Conservation (phyloP, 495 filamentous ascomycete species). For the Xylaria bambusicola region DNA sequence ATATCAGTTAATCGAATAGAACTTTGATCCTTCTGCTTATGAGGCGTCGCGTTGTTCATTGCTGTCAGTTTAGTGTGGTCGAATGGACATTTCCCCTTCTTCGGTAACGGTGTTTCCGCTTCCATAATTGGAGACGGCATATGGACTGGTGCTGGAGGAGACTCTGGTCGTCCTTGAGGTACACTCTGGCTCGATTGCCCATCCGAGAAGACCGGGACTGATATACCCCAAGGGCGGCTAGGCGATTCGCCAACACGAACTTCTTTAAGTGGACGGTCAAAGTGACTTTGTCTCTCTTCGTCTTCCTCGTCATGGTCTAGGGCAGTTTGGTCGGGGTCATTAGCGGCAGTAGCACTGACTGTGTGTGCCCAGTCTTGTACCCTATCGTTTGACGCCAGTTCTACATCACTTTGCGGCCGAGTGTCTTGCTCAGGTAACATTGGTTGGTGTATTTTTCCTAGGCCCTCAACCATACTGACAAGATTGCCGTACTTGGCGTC, state of each 20-base stretch:
- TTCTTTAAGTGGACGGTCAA: constrained; percentile 79
- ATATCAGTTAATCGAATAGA: constrained; percentile 18
- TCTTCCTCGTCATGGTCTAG: constrained; percentile 42
- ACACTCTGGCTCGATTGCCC: constrained; percentile 26
- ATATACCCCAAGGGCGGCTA: constrained; percentile 87
- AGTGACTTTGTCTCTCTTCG: constrained; percentile 60
- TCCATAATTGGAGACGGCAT: constrained; percentile 33
- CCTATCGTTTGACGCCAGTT: constrained; percentile 57
- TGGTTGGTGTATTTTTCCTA: constrained; percentile 79
- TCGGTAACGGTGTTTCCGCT: constrained; percentile 25
- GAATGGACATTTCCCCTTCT: constrained; percentile 46
- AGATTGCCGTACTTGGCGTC: constrained; percentile 91
- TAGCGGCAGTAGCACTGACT: constrained; percentile 50
- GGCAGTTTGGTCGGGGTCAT: constrained; percentile 35
- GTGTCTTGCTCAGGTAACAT: constrained; percentile 67
- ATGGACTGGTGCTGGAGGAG: constrained; percentile 43
- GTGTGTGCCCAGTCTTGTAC: constrained; percentile 81
- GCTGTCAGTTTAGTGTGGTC: constrained; percentile 44
- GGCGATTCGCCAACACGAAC: constrained; percentile 86
- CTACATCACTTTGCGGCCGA: constrained; percentile 45
- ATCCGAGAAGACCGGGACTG: constrained; percentile 61
- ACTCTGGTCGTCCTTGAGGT: constrained; percentile 36
- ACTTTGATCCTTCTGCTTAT: constrained; percentile 28
- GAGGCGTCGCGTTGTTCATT: constrained; percentile 24
- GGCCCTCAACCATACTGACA: constrained; percentile 85